Evolutionary conservation across 495 filamentous ascomycete species (phyloP).

Genomic region (Aspergillus affinis): DNA sequence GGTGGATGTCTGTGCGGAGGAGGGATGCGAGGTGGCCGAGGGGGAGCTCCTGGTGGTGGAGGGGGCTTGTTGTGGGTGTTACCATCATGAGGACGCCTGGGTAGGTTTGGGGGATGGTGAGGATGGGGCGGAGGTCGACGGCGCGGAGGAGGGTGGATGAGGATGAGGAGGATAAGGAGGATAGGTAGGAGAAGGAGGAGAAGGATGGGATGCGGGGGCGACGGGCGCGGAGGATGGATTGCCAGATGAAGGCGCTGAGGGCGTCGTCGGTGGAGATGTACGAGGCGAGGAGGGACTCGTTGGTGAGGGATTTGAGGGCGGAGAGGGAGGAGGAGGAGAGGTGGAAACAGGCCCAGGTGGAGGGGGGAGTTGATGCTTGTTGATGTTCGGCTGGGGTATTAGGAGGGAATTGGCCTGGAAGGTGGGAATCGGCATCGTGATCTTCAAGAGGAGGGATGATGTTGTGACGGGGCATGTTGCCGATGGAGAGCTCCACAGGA

Average conservation of each 20-base stretch:
- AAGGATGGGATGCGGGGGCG: slow-evolving; percentile 32
- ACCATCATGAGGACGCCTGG: slow-evolving; percentile 46
- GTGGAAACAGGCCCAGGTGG: slow-evolving; percentile 44
- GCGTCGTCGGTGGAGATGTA: slow-evolving; percentile 55
- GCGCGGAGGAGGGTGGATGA: slow-evolving; percentile 46
- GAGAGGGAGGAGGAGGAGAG: slow-evolving; percentile 34
- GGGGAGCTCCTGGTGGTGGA: slow-evolving; percentile 31
- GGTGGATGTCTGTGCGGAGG: slow-evolving; percentile 45
- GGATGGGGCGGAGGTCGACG: slow-evolving; percentile 47
- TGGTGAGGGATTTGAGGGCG: slow-evolving; percentile 43
- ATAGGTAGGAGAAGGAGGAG: background rate
- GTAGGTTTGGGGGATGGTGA: slow-evolving; percentile 44
- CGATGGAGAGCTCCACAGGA: slow-evolving; percentile 39
- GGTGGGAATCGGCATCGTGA: slow-evolving; percentile 26
- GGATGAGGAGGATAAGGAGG: background rate
- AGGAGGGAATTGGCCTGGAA: slow-evolving; percentile 21
- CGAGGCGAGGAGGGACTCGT: slow-evolving; percentile 21
- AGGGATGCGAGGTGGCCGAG: slow-evolving; percentile 42
- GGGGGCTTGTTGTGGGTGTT: slow-evolving; percentile 32
- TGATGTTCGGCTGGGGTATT: background rate
- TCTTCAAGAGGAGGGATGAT: slow-evolving; percentile 44
- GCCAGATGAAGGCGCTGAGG: slow-evolving; percentile 54
- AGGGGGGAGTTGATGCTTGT: slow-evolving; percentile 12
- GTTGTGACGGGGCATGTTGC: slow-evolving; percentile 43
- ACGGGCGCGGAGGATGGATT: slow-evolving; percentile 47